phyloP scores from a whole-genome alignment of 176 grass and related monocot species.

The Triticum aestivum region DNA sequence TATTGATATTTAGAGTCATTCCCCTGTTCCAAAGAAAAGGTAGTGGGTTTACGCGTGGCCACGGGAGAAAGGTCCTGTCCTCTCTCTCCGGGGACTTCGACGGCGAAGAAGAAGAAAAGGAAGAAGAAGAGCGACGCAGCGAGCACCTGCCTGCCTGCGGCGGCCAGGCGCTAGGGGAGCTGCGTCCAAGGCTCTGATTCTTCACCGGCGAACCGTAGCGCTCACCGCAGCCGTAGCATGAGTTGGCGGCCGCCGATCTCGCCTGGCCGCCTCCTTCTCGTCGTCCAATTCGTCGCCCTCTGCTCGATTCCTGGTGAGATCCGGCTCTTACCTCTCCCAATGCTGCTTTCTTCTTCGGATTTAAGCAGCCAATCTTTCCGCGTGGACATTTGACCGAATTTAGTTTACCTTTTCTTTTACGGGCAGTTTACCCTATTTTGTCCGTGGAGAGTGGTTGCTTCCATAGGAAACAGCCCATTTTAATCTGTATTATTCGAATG shows the following conservation, averaged over 20 bases:
- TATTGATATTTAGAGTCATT: too few species aligned
- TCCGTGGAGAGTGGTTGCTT: background rate
- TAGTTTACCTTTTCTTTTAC: background rate
- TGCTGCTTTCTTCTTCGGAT: background rate
- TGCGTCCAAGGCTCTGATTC: background rate
- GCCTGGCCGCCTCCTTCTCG: background rate
- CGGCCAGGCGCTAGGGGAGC: background rate
- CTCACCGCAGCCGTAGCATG: conserved; percentile 34
- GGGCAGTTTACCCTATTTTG: background rate
- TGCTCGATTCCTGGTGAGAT: conserved; percentile 53
- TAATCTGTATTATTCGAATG: background rate
- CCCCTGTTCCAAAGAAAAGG: too few species aligned
- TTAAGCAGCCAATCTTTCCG: background rate
- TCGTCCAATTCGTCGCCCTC: conserved; percentile 29
- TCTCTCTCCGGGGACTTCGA: background rate
- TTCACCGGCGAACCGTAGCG: background rate
- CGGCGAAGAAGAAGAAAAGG: background rate
- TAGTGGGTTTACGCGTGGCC: conserved; percentile 10
- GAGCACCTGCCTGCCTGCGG: background rate
- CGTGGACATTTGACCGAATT: background rate
- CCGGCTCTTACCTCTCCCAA: background rate
- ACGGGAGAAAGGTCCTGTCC: background rate
- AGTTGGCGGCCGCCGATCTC: conserved; percentile 32
- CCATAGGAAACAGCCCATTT: background rate
- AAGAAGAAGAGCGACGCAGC: background rate